phyloP scores from a whole-genome alignment of 140 eudicot species.

The Ambrosia hybrid region DNA sequence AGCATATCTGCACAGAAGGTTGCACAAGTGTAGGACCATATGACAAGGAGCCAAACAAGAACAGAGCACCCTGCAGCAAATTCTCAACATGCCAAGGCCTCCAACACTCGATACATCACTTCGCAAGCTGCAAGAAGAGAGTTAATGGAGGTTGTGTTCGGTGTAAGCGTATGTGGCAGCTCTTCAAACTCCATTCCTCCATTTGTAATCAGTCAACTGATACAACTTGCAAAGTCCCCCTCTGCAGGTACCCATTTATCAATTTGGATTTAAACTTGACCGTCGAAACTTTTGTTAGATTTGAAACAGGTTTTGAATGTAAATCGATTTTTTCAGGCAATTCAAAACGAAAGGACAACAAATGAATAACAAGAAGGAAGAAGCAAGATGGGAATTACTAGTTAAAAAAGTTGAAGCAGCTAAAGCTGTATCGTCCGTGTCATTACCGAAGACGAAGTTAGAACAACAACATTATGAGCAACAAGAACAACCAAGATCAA shows the following conservation, averaged over 20 bases:
- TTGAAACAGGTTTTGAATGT: background rate
- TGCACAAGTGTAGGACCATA: conserved; percentile 86
- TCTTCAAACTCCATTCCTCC: conserved; percentile 75
- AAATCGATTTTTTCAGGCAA: conserved; percentile 40
- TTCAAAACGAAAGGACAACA: conserved; percentile 58
- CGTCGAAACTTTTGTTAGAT: too few species aligned
- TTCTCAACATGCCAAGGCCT: conserved; percentile 74
- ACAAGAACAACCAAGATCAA: conserved; percentile 34
- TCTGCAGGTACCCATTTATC: conserved; percentile 63
- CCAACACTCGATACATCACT: conserved; percentile 72
- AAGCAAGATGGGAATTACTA: conserved; percentile 63
- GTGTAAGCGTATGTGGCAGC: conserved; percentile 94
- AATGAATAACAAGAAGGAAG: conserved; percentile 44
- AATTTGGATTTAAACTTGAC: background rate
- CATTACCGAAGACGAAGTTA: conserved; percentile 55
- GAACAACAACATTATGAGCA: conserved; percentile 26
- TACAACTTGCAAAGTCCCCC: conserved; percentile 70
- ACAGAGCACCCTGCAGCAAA: conserved; percentile 66
- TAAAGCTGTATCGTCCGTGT: conserved; percentile 59
- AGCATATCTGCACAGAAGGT: conserved; percentile 86
- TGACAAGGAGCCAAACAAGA: conserved; percentile 58
- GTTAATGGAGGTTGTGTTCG: conserved; percentile 73
- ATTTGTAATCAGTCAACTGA: conserved; percentile 67
- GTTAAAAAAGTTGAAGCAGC: conserved; percentile 76
- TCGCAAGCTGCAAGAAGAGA: conserved; percentile 68